phyloP scores from a whole-genome alignment of 2,329 filamentous ascomycete species.

The Sarocladiaceae sp. region DNA sequence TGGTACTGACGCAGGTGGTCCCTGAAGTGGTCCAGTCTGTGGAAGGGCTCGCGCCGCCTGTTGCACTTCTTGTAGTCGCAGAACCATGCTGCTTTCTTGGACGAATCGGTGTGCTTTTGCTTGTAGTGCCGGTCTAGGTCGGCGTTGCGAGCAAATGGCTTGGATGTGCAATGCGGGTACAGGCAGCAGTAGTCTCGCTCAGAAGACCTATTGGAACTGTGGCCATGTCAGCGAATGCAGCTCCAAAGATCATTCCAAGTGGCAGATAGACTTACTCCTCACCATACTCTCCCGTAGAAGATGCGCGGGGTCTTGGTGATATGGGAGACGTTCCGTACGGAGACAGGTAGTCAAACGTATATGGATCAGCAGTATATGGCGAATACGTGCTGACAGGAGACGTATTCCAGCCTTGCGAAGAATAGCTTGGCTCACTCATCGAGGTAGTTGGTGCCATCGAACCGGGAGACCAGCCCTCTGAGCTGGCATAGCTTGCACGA shows the following conservation, averaged over 20 bases:
- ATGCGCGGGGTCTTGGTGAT: not conserved
- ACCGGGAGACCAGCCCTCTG: constrained; percentile 4
- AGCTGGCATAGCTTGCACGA: not conserved
- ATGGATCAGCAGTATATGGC: not conserved
- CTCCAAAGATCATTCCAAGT: not conserved
- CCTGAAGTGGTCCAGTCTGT: constrained; percentile 52
- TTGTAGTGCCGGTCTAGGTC: constrained; percentile 51
- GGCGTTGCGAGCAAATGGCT: constrained; percentile 46
- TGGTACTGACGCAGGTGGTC: constrained; percentile 54
- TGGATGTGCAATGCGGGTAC: constrained; percentile 35
- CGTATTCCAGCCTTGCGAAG: constrained; percentile 2
- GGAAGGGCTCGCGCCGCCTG: constrained; percentile 42
- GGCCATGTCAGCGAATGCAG: not conserved
- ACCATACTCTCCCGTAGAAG: not conserved
- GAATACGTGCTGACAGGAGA: not conserved
- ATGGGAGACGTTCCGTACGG: not conserved
- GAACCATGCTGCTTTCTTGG: constrained; percentile 36
- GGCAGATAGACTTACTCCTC: not conserved
- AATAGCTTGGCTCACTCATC: constrained; percentile 7
- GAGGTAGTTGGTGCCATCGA: not conserved
- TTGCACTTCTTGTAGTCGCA: constrained; percentile 51
- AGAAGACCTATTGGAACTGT: not conserved
- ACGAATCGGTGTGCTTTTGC: constrained; percentile 40
- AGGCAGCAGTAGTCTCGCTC: constrained; percentile 29
- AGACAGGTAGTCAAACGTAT: constrained; percentile 5